Conservation (phyloP, 805 yeast genomes). For the Spathaspora gorwiae region DNA sequence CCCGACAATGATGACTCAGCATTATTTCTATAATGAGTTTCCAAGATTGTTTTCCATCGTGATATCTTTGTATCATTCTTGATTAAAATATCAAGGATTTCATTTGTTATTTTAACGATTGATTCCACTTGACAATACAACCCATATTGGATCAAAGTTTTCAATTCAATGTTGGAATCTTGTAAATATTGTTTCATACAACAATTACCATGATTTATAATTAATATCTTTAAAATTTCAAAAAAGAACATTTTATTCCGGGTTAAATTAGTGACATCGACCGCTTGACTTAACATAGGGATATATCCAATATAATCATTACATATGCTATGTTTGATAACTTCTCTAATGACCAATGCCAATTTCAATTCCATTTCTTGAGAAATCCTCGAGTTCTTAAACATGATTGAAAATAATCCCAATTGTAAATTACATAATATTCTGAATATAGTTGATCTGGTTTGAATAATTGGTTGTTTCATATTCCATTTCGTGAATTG, state of each 20-base stretch:
- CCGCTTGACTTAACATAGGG: slow-evolving; percentile 33
- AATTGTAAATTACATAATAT: slow-evolving; percentile 30
- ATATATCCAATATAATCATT: slow-evolving; percentile 26
- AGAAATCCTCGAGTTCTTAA: not conserved
- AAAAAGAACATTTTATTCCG: slow-evolving; percentile 20
- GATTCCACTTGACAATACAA: slow-evolving; percentile 21
- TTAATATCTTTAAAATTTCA: slow-evolving; percentile 17
- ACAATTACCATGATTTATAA: slow-evolving; percentile 25
- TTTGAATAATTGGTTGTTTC: slow-evolving; percentile 25
- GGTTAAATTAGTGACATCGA: slow-evolving; percentile 17
- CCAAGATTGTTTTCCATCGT: not conserved
- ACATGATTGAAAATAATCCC: slow-evolving; percentile 15
- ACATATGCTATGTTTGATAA: slow-evolving; percentile 15
- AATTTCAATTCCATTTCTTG: slow-evolving; percentile 11
- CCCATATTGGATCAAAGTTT: slow-evolving; percentile 30
- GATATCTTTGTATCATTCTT: slow-evolving; percentile 5
- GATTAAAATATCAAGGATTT: slow-evolving; percentile 15
- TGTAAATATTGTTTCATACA: slow-evolving; percentile 30
- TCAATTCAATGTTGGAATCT: slow-evolving; percentile 20
- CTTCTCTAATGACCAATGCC: slow-evolving; percentile 11
- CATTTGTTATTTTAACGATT: slow-evolving; percentile 18
- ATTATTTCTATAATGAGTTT: too few relatives aligned
- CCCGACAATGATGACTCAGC: too few relatives aligned
- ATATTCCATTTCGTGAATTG: slow-evolving; percentile 30
- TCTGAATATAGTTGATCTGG: slow-evolving; percentile 25